phyloP scores from a whole-genome alignment of 2,329 filamentous ascomycete species.

The Macroventuria anomochaeta region DNA sequence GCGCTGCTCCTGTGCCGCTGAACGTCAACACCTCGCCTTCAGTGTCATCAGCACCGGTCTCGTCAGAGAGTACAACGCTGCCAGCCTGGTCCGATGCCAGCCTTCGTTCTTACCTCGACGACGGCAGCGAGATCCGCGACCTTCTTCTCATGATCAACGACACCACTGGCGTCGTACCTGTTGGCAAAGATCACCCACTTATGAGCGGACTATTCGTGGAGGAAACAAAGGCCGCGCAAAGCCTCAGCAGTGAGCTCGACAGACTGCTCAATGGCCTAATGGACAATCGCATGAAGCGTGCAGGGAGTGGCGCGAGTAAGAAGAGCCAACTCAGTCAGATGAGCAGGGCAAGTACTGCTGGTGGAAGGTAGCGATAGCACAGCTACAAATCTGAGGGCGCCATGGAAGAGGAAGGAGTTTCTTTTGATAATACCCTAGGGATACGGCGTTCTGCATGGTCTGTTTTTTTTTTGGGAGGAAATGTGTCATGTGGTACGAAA shows the following conservation, averaged over 20 bases:
- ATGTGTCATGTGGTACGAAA: slow-evolving; percentile 10
- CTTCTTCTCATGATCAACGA: slow-evolving; percentile 91
- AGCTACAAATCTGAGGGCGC: not conserved
- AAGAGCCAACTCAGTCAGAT: slow-evolving; percentile 7
- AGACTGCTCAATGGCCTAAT: slow-evolving; percentile 85
- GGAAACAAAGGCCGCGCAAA: slow-evolving; percentile 82
- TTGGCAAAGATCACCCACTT: slow-evolving; percentile 83
- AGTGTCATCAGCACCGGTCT: slow-evolving; percentile 37
- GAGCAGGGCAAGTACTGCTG: slow-evolving; percentile 3
- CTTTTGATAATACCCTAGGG: slow-evolving; percentile 13
- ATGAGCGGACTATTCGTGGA: slow-evolving; percentile 82
- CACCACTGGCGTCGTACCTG: slow-evolving; percentile 81
- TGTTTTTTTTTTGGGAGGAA: not conserved
- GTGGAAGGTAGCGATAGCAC: not conserved
- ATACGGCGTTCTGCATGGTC: slow-evolving; percentile 4
- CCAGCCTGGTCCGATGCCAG: slow-evolving; percentile 86
- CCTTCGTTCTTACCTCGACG: slow-evolving; percentile 88
- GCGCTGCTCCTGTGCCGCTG: slow-evolving; percentile 48
- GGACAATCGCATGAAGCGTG: slow-evolving; percentile 50
- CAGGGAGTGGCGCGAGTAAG: slow-evolving; percentile 10
- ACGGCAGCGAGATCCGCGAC: slow-evolving; percentile 86
- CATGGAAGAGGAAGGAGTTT: not conserved
- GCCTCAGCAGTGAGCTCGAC: slow-evolving; percentile 90
- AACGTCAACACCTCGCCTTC: slow-evolving; percentile 23
- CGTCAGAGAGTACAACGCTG: slow-evolving; percentile 57